Base-by-base conservation (phyloP, 75 land plant genomes). In the Cunninghamia lanceolata region DNA sequence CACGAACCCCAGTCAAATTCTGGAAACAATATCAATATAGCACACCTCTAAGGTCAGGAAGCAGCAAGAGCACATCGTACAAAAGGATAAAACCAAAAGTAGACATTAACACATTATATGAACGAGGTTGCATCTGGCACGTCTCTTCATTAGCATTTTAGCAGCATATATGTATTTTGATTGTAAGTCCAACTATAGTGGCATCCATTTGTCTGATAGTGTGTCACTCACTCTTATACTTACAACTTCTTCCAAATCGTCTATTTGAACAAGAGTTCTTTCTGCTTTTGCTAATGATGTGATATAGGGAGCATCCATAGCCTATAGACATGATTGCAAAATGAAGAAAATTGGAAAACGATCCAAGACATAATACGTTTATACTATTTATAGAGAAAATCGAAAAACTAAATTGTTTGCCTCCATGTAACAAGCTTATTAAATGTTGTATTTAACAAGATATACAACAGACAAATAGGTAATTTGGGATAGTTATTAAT, bases 271-370 rank as follows among this genome's bases (percentile, higher is more conserved):
- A 52, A 96, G 90, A 85, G 89, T 86, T 81, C 89, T 91, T 87
- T 94, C 94, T 71, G 94, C 94, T 79, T 83, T 78, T 54, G 85
- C 36, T 85, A 96, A 85, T 32, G 93, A 92, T 15, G n/a, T n/a
- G 96, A 87, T 17, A 89, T 4, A 30, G 97, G 97, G 85, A 96
- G 94, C 90, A 91, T 87, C 97, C 97, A 96, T 85, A 96, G 83
- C 88, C 97, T 95, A 90, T 82, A 1, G 82, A 43, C 9, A 79
- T 40, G 30, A 42, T 79, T 42, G 82, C 2, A 17, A 19, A 75
- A 76, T 21, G 4, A 8, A 43, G 2, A 43, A 42, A 79, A 39
- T 79, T 40, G 2, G 13, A 43, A 42, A 42, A 9, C 47, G 9
- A 73, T 73, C 13, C 36, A 73, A 63, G 16, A 76, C 19, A 10